Base-by-base conservation (phyloP, 805 yeast species). In the Metschnikowia henanensis region DNA sequence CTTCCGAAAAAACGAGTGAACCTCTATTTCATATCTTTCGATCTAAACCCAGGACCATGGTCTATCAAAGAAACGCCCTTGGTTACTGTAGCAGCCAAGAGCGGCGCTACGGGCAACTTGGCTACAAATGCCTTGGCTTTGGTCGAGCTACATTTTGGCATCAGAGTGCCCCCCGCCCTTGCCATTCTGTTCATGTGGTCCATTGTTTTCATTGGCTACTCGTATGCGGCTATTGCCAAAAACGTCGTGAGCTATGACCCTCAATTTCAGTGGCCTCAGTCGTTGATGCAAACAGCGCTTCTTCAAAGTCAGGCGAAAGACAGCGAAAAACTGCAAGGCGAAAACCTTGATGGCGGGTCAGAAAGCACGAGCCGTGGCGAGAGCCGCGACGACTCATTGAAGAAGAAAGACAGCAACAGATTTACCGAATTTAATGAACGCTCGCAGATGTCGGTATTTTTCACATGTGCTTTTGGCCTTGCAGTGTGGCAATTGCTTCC, bases 31-130 rank as follows among this genome's bases (percentile, higher is more conserved):
- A 52, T 56, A 38, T 47, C 49, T 23, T 67, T 75, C 49, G 62
- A 62, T 41, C 25, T 50, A 28, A 77, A 77, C 45, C 82, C 83
- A 0, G 77, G 80, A 2, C 81, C 82, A 0, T 77, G 81, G 81
- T 61, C 78, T 4, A 69, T 77, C 33, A 76, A 77, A 45, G 82
- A 77, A 51, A 69, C 80, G 7, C 73, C 77, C 26, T 44, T 82
- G 64, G 68, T 79, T 29, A 73, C 80, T 7, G 63, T 76, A 23
- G 71, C 80, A 1, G 80, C 80, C 2, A 75, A 75, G 21, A 68
- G 75, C 28, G 74, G 80, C 16, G 74, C 84, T 46, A 70, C 80
- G 0, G 80, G 80, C 1, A 75, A 73, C 46, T 63, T 70, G 52
- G 81, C 77, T 13, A 76, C 79, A 1, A 65, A 64, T 19, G 73